Base-by-base conservation (phyloP, 805 yeast genomes). In the Candida tammaniensis region DNA sequence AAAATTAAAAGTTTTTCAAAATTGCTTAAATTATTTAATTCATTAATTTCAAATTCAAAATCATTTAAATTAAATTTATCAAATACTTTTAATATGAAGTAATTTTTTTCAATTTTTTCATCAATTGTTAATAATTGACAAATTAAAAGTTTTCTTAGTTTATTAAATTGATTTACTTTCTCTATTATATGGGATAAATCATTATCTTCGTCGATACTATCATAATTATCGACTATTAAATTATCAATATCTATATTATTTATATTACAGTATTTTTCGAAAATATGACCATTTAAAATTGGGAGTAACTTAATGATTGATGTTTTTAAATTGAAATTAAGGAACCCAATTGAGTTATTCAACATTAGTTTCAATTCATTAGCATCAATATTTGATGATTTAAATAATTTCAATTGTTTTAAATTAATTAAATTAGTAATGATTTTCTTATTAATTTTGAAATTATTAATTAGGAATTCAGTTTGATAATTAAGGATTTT, bases 231-330 rank as follows among this genome's bases (percentile, higher is more conserved):
- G 28, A 53, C 52, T 35, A 64, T 56, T 16, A 64, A 51, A 13
- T 46, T 12, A 11, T 47, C 45, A 11, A 64, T 25, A 27, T 57
- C 53, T 10, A 67, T 52, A 25, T 57, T 54, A 38, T 68, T 64
- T n/a, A 66, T 55, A 15, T 46, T 46, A 36, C 70, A 64, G 37
- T 64, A 67, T 40, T 62, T 59, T 37, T 68, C 70, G 17, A 68
- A 48, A 7, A 57, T 42, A 1, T 54, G 57, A 1, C 73, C 72
- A 39, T 67, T 64, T 20, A 61, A 37, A 17, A 44, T 38, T 0
- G 69, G 64, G 2, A 67, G 35, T 6, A 64, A 42, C 14, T 52
- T 52, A 7, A 47, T 32, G 11, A 63, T 54, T 3, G 62, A 57
- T n/a, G 40, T 32, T 33, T 42, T 55, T 19, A 61, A 33, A 38